Evolutionary conservation across 1,284 basidiomycete genomes (phyloP).

Genomic region (Retiboletus fuscus): DNA sequence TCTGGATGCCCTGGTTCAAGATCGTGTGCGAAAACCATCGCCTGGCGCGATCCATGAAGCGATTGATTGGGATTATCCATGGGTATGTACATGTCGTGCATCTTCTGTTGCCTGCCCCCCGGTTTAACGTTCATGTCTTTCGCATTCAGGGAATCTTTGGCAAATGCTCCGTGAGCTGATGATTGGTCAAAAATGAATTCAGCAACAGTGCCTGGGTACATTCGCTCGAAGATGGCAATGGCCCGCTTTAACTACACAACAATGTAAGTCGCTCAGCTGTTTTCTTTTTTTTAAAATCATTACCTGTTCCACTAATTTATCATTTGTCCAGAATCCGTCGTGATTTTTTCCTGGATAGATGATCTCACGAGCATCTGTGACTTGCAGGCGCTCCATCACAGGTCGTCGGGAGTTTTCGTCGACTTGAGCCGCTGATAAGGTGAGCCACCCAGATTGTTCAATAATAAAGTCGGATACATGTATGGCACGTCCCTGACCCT

Average conservation of each 20-base stretch:
- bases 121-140: no score
- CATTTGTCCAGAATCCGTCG: not conserved
- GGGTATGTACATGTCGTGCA: not conserved
- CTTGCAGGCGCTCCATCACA: not conserved
- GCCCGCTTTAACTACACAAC: no score
- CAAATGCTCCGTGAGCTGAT: no score
- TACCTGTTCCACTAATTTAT: not conserved
- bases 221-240: no score
- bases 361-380: not conserved
- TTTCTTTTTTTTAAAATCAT: no score
- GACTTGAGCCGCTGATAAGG: not conserved
- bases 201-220: no score
- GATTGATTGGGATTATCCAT: not conserved
- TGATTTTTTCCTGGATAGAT: slow-evolving; percentile 6
- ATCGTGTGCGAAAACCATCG: not conserved
- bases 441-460: not conserved
- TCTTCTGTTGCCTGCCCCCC: not conserved
- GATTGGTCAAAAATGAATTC: no score
- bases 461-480: not conserved
- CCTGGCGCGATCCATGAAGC: not conserved
- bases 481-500: not conserved
- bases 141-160: no score
- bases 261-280: no score
- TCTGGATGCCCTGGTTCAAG: not conserved
- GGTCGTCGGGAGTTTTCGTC: not conserved